These are phyloP conservation scores for Penicillium bialowiezense DNA, from an alignment of 495 filamentous ascomycete genomes.

Conservation along the genomic window DNA sequence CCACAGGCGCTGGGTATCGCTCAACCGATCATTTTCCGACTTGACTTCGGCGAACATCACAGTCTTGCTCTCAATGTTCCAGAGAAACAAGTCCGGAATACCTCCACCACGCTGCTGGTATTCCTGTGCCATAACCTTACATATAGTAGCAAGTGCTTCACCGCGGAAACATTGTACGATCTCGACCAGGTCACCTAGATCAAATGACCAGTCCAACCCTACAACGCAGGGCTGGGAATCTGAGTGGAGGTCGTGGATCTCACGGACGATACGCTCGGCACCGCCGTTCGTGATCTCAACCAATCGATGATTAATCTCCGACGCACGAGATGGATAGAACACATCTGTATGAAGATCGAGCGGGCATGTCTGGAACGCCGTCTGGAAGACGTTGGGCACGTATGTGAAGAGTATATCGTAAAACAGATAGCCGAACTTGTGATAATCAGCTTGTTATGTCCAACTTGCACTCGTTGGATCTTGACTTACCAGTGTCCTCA, in stretches of 20 bases:
- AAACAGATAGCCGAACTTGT: slow-evolving; percentile 79
- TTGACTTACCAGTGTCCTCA: slow-evolving; percentile 66
- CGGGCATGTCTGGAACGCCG: slow-evolving; percentile 87
- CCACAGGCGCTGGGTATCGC: slow-evolving; percentile 95
- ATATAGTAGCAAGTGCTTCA: slow-evolving; percentile 75
- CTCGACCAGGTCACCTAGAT: slow-evolving; percentile 74
- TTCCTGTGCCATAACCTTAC: slow-evolving; percentile 93
- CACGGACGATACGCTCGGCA: slow-evolving; percentile 62
- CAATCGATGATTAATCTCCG: slow-evolving; percentile 86
- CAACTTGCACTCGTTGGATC: background rate
- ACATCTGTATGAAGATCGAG: slow-evolving; percentile 91
- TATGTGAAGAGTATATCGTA: slow-evolving; percentile 92
- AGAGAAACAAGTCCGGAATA: slow-evolving; percentile 90
- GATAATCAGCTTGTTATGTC: background rate
- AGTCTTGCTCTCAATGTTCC: slow-evolving; percentile 56
- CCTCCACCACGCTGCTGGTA: slow-evolving; percentile 83
- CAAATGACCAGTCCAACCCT: slow-evolving; percentile 88
- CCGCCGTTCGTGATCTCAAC: slow-evolving; percentile 79
- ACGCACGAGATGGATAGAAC: slow-evolving; percentile 80
- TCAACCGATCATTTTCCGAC: slow-evolving; percentile 91
- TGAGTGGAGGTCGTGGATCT: slow-evolving; percentile 61
- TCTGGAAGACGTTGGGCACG: slow-evolving; percentile 96
- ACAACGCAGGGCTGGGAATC: slow-evolving; percentile 77
- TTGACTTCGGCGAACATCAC: slow-evolving; percentile 91
- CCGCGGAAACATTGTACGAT: slow-evolving; percentile 77